Evolutionary conservation across 1,284 basidiomycete genomes (phyloP), one percentile per base, ranked within the genome.

Genomic region (Trichosporon sp.): DNA sequence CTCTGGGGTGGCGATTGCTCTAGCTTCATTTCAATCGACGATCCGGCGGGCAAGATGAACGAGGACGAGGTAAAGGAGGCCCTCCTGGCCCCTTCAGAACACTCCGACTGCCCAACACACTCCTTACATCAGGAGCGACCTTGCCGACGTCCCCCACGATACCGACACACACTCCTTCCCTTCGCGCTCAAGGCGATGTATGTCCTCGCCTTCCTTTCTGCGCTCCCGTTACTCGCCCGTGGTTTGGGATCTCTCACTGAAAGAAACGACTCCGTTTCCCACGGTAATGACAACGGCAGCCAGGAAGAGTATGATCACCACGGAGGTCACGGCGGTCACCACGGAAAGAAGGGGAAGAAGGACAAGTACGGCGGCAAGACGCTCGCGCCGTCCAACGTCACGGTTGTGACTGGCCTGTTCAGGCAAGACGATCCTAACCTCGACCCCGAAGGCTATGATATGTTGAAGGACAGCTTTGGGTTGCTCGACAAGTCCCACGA

Each of bases 381-480:
- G 12, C 71, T 75, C 63, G 70, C 72, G 32, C 74, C 78, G 2
- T 72, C 71, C 1, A 76, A 78, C 63, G 76, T 76, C 66, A 70
- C 77, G 0, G 73, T 78, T 21, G 74, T 81, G 3, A 59, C 71
- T 3, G 76, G 77, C 14, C 19, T 75, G 61, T 75, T 75, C 66
- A 31, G 63, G n/a, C 73, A 75, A 69, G 71, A 73, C 26, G 70
- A 73, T 38, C 71, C 75, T 2, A 56, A 35, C 7, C 74, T 77
- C 70, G 65, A 79, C 26, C 68, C 71, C 3, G 69, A 51, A 1
- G 74, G 70, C 3, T 81, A 78, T 73, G 75, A 82, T 69, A 68
- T 74, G 19, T 71, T 81, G 21, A 43, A 71, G 35, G 76, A 79
- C 51, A 67, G 68, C 26, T 83, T 83, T 61, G 83, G 83, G 1